Evolutionary conservation across 371 early-diverging fungal genomes (phyloP).

Genomic region (Mucor velutinosus): DNA sequence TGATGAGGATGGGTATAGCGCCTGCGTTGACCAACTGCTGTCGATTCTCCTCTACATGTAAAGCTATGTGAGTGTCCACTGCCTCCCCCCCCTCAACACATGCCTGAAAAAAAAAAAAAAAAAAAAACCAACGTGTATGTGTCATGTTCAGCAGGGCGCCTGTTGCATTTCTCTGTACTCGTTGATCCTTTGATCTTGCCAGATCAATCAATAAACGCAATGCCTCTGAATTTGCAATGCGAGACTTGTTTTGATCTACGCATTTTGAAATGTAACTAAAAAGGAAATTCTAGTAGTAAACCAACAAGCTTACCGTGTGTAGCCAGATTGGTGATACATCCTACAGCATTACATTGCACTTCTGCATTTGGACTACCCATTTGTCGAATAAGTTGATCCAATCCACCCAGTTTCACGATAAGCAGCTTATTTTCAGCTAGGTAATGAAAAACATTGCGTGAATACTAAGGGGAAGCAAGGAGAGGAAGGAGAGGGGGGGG

Average conservation of each 20-base stretch:
- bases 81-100: neutral
- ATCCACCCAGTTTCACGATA: constrained; percentile 85
- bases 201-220: constrained; percentile 76
- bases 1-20: constrained; percentile 84
- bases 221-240: constrained; percentile 86
- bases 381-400: constrained; percentile 88
- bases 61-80: neutral
- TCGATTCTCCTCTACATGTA: constrained; percentile 71
- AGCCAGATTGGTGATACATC: constrained; percentile 94
- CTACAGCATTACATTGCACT: constrained; percentile 95
- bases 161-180: constrained; percentile 91
- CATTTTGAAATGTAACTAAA: neutral
- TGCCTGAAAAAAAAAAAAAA: neutral
- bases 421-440: constrained; percentile 79
- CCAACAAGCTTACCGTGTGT: constrained; percentile 66
- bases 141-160: constrained; percentile 96
- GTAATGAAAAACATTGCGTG: neutral
- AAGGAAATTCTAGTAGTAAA: neutral
- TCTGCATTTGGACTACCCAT: constrained; percentile 88
- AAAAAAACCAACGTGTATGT: constrained; percentile 63
- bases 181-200: constrained; percentile 83
- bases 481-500: neutral
- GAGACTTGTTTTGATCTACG: constrained; percentile 86
- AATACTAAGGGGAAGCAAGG: neutral
- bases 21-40: constrained; percentile 85